Base-by-base conservation (phyloP, 202 grass and related monocot genomes). In the Miscanthus sacchariflorus region DNA sequence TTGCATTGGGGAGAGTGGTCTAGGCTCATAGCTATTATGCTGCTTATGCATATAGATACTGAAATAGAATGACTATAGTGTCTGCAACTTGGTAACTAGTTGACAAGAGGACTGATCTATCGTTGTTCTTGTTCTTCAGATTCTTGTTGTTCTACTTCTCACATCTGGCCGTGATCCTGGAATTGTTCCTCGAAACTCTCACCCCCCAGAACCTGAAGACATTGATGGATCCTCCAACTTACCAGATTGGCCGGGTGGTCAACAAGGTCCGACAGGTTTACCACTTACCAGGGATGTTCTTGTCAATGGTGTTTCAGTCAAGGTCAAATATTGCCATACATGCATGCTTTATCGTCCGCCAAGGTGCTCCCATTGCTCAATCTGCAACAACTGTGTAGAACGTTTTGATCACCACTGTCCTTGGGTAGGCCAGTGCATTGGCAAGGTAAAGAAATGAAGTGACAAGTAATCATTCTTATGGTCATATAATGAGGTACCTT, bases 301-400 rank as follows among this genome's bases (percentile, higher is more conserved):
- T 83, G 89, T 95, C 36, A 95, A 93, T 89, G 89, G 87, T 45
- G 79, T 91, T 69, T 66, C 80, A 48, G 91, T 95, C 81, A 95
- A 91, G 79, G 91, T 95, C 35, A 95, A 91, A 79, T 95, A 95
- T 80, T 95, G 91, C 64, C 87, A 93, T 88, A 95, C 93, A 81
- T 95, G 91, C 84, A 95, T 95, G 93, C 65, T 95, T 35, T 95
- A 95, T 86, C 93, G 91, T 68, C 93, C 93, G 35, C 93, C 93
- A 71, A 92, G 93, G 83, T 95, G 93, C 74, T 95, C 93, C 43
- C 93, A 95, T 79, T 95, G 93, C 86, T 95, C 93, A 76, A 92
- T 95, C 74, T 95, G 93, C 88, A 95, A 95, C 87, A 95, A 93
- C 69, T 95, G 93, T 81, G 91, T 95, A 10, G 93, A 95, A 74